A percentile compares a stretch with the other conserved stretches of the same genome.
phyloP scores from a whole-genome alignment of 2,329 filamentous ascomycete species.

The Grosmannia penicillata region DNA sequence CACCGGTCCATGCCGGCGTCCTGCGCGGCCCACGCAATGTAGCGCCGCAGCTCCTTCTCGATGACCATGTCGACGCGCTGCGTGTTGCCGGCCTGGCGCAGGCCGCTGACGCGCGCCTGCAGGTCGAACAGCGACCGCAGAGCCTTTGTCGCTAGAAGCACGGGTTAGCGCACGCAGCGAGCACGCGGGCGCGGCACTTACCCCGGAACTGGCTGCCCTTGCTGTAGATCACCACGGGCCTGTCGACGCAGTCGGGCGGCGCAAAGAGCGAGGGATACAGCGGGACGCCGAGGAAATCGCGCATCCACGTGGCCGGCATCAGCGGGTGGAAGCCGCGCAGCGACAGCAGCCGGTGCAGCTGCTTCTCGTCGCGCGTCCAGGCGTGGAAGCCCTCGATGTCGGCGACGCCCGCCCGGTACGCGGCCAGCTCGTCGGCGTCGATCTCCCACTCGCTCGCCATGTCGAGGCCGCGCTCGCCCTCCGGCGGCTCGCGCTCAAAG shows the following conservation, averaged over 20 bases:
- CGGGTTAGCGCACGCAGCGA: not conserved
- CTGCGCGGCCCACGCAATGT: conserved; percentile 18
- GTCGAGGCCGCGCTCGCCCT: conserved; percentile 3
- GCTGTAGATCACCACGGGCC: conserved; percentile 14
- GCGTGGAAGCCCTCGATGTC: conserved; percentile 9
- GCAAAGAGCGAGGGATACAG: conserved; percentile 19
- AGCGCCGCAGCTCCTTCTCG: conserved; percentile 16
- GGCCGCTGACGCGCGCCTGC: conserved; percentile 16
- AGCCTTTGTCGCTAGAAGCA: conserved; percentile 18
- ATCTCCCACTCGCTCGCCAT: conserved; percentile 11
- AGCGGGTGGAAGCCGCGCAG: conserved; percentile 21
- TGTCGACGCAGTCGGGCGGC: conserved; percentile 7
- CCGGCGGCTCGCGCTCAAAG: conserved; percentile 4
- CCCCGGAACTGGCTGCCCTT: conserved; percentile 15
- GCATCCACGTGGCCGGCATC: conserved; percentile 17
- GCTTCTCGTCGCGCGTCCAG: conserved; percentile 18
- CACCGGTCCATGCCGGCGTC: conserved; percentile 16
- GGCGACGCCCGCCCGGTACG: conserved; percentile 9
- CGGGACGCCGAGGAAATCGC: conserved; percentile 19
- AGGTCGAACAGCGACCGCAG: conserved; percentile 20
- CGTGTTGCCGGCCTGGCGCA: conserved; percentile 16
- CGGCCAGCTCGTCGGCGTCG: conserved; percentile 8
- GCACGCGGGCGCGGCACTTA: conserved; percentile 5
- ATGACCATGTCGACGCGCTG: conserved; percentile 15
- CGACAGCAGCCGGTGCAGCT: conserved; percentile 18